Conservation (phyloP, 495 filamentous ascomycete genomes). For the Aspergillus nidulans region DNA sequence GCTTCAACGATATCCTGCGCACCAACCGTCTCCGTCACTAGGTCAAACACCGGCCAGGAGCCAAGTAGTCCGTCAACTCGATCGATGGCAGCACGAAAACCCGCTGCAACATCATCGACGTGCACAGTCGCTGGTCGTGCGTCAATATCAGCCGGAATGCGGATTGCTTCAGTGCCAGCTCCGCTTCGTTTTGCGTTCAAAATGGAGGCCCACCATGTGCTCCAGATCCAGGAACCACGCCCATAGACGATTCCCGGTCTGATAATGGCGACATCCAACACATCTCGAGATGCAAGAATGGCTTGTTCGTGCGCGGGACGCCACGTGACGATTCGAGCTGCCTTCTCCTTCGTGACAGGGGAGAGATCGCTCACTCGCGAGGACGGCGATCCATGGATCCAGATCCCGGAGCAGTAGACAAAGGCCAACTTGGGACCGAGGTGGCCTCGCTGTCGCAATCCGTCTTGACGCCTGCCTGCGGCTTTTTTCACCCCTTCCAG, state of each 20-base stretch:
- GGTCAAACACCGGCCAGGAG: slow-evolving; percentile 41
- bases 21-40: slow-evolving; percentile 26
- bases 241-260: slow-evolving; percentile 38
- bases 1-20: slow-evolving; percentile 11
- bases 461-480: background rate
- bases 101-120: slow-evolving; percentile 37
- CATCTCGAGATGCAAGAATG: slow-evolving; percentile 25
- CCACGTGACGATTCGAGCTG: slow-evolving; percentile 26
- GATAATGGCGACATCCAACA: slow-evolving; percentile 35
- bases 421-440: slow-evolving; percentile 35
- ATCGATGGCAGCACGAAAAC: slow-evolving; percentile 31
- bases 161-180: background rate
- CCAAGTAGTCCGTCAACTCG: slow-evolving; percentile 27
- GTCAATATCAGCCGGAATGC: slow-evolving; percentile 20
- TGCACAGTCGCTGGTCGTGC: slow-evolving; percentile 27
- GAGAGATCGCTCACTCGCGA: slow-evolving; percentile 27
- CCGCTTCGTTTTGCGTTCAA: slow-evolving; percentile 20
- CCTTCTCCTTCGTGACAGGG: slow-evolving; percentile 14
- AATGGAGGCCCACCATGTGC: slow-evolving; percentile 19
- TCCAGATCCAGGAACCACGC: slow-evolving; percentile 22
- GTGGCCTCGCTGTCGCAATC: slow-evolving; percentile 9
- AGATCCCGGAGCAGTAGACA: slow-evolving; percentile 38
- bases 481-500: background rate
- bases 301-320: slow-evolving; percentile 31
- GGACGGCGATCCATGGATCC: slow-evolving; percentile 34